These are phyloP conservation scores for Apiotrichum veenhuisii DNA, from an alignment of 1,284 basidiomycete genomes.

Conservation along the genomic window DNA sequence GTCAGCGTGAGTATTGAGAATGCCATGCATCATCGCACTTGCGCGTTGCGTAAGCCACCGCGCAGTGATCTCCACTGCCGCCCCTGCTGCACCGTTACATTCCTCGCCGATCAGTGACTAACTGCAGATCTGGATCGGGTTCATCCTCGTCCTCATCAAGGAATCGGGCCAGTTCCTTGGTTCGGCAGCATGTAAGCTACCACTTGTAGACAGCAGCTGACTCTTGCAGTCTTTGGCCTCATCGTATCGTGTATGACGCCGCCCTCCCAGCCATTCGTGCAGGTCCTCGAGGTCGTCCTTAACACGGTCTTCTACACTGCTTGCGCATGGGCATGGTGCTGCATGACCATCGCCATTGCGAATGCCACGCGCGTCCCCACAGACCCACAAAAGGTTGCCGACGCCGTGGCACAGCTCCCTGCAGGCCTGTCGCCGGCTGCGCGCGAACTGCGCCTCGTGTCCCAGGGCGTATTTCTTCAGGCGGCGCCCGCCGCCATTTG, in stretches of 20 bases:
- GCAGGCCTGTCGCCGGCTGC: conserved; percentile 14
- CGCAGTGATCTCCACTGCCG: too few species aligned
- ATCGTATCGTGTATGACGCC: conserved; percentile 45
- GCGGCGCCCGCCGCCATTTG: conserved; percentile 39
- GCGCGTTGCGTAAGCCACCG: too few species aligned
- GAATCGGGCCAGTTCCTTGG: conserved; percentile 35
- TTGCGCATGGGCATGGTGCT: conserved; percentile 43
- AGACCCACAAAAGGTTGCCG: conserved; percentile 16
- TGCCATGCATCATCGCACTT: too few species aligned
- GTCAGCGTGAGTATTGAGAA: conserved; percentile 40
- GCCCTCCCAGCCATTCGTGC: conserved; percentile 37
- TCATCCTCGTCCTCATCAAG: conserved; percentile 39
- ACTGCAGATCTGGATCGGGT: conserved; percentile 43
- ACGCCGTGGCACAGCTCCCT: conserved; percentile 13
- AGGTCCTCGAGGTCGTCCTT: conserved; percentile 39
- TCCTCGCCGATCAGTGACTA: too few species aligned
- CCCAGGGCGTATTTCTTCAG: conserved; percentile 44
- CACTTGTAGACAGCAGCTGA: background rate
- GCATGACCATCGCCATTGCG: conserved; percentile 5
- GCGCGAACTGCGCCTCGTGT: background rate
- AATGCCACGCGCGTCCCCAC: conserved; percentile 22
- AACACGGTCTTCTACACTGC: conserved; percentile 44
- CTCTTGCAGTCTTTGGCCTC: conserved; percentile 36
- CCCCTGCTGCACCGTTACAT: too few species aligned
- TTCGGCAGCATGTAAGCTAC: conserved; percentile 39